A percentile compares a stretch with the other conserved stretches of the same genome.
Evolutionary conservation across 768 basidiomycete genomes (phyloP).

Genomic region (Steccherinum ochraceum): DNA sequence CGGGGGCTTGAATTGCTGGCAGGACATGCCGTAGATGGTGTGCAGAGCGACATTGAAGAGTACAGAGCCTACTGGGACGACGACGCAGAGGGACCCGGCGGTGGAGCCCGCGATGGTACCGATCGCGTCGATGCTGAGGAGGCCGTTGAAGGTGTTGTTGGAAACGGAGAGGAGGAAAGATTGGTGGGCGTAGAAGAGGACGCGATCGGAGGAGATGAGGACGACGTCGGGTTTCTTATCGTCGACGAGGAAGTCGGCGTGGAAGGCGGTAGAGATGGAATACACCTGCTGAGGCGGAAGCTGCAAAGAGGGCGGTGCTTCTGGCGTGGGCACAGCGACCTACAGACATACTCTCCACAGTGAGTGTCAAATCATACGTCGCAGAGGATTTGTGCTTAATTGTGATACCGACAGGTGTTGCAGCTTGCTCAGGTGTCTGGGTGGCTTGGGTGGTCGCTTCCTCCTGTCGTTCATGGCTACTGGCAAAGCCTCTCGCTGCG

Average conservation of each 20-base stretch:
- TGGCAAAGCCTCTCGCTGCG: too few relatives aligned
- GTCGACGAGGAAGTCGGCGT: conserved; percentile 7
- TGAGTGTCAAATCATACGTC: too few relatives aligned
- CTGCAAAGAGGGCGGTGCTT: too few relatives aligned
- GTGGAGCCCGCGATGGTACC: background rate
- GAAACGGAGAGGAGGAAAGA: conserved; percentile 18
- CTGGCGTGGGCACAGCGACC: too few relatives aligned
- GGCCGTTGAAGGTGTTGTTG: conserved; percentile 18
- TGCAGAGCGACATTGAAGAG: conserved; percentile 30
- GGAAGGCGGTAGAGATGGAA: conserved; percentile 19
- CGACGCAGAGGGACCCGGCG: conserved; percentile 11
- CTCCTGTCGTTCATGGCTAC: too few relatives aligned
- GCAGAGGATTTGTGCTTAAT: too few relatives aligned
- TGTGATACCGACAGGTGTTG: too few relatives aligned
- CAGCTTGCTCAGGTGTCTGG: too few relatives aligned
- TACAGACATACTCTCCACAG: too few relatives aligned
- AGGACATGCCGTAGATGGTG: conserved; percentile 24
- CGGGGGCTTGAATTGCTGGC: conserved; percentile 20
- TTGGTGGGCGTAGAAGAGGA: conserved; percentile 27
- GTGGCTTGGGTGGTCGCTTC: too few relatives aligned
- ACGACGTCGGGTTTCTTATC: conserved; percentile 16
- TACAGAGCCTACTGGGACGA: conserved; percentile 19
- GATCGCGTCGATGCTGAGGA: too few relatives aligned
- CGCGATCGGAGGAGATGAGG: conserved; percentile 22
- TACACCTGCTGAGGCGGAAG: background rate